Conservation (phyloP, 2,329 filamentous ascomycete genomes). For the Xylariales sp. region DNA sequence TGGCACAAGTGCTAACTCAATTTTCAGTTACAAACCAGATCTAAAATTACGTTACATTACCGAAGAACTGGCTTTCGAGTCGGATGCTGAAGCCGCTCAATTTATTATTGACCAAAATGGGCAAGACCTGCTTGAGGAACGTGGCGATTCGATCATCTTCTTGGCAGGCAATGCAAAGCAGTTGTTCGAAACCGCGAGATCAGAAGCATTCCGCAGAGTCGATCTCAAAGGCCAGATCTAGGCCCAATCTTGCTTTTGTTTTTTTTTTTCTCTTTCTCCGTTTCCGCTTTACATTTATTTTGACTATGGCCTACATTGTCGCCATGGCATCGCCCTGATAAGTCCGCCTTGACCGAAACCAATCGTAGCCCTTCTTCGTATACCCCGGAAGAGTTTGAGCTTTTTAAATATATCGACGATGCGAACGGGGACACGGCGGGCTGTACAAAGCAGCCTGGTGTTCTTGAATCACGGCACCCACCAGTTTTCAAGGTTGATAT, state of each 20-base stretch:
- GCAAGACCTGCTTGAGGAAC: slow-evolving; percentile 72
- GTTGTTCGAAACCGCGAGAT: slow-evolving; percentile 70
- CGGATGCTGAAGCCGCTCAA: slow-evolving; percentile 82
- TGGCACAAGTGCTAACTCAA: slow-evolving; percentile 37
- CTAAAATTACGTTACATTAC: slow-evolving; percentile 88
- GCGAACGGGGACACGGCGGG: too few species aligned
- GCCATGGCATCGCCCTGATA: too few species aligned
- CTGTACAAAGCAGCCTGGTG: too few species aligned
- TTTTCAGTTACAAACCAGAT: slow-evolving; percentile 79
- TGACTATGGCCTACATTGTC: too few species aligned
- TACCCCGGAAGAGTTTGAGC: too few species aligned
- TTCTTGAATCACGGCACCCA: slow-evolving; percentile 7
- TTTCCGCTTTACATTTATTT: too few species aligned
- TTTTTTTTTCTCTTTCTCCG: slow-evolving; percentile 13
- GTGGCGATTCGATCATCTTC: slow-evolving; percentile 68
- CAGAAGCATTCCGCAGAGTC: slow-evolving; percentile 75
- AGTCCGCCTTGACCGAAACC: too few species aligned
- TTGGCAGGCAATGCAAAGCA: slow-evolving; percentile 67
- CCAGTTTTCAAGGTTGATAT: slow-evolving; percentile 3
- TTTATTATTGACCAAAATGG: slow-evolving; percentile 82
- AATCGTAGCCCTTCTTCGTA: too few species aligned
- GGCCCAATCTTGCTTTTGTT: slow-evolving; percentile 21
- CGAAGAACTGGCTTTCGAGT: slow-evolving; percentile 93
- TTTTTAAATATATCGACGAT: too few species aligned
- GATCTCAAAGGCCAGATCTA: slow-evolving; percentile 98